A percentile compares a stretch with the other conserved stretches of the same genome.
Evolutionary conservation across 1,284 basidiomycete genomes (phyloP).

Genomic region (Cystobasidiaceae sp.): DNA sequence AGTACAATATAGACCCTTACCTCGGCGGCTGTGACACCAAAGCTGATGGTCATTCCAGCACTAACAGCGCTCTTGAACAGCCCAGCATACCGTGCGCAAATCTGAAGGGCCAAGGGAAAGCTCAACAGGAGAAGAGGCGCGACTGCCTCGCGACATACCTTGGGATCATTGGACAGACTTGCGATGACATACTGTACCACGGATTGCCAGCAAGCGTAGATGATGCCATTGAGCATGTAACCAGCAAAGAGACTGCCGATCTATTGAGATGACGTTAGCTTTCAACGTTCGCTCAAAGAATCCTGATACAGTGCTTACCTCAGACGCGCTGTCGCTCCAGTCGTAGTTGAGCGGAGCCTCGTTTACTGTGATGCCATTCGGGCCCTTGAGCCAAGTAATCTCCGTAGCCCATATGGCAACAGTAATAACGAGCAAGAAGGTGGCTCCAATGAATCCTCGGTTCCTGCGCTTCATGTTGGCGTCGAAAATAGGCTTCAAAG

Average conservation of each 20-base stretch:
- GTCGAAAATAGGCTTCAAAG: conserved; percentile 23
- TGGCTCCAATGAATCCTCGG: conserved; percentile 5
- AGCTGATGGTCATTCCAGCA: conserved; percentile 18
- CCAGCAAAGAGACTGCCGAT: conserved; percentile 6
- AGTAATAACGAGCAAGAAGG: conserved; percentile 10
- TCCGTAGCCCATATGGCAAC: conserved; percentile 7
- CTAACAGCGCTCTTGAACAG: conserved; percentile 19
- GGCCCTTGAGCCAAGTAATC: conserved; percentile 6
- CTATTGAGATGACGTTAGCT: background rate
- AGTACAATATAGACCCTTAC: background rate
- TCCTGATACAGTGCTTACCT: background rate
- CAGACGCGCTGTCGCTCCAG: conserved; percentile 6
- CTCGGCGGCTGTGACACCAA: background rate
- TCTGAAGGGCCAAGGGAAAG: background rate
- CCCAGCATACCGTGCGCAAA: conserved; percentile 18
- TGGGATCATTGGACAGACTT: background rate
- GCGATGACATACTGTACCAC: conserved; percentile 12
- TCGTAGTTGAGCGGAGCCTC: conserved; percentile 11
- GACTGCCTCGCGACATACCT: background rate
- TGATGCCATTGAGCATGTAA: conserved; percentile 19
- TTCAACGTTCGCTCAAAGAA: background rate
- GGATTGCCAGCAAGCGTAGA: conserved; percentile 27
- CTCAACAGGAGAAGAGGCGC: background rate
- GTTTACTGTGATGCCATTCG: conserved; percentile 7
- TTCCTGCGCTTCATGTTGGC: background rate